phyloP scores from a whole-genome alignment of 305 asterid species.

The Plantago coronopus region DNA sequence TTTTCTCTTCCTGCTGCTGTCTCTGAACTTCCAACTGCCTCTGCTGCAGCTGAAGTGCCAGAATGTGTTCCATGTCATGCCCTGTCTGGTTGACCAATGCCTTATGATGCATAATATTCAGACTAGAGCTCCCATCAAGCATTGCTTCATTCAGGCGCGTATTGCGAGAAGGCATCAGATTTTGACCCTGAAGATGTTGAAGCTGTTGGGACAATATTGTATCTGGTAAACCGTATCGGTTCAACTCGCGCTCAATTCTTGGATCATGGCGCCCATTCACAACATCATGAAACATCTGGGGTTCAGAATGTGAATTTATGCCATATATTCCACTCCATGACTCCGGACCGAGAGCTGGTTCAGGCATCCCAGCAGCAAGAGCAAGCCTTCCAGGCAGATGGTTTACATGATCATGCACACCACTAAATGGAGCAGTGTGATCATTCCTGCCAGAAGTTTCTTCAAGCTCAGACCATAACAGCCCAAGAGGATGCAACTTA shows the following conservation, averaged over 20 bases:
- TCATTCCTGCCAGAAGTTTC: constrained; percentile 58
- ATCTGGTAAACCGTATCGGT: constrained; percentile 57
- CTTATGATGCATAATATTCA: no score
- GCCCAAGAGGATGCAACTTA: constrained; percentile 67
- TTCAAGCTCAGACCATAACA: constrained; percentile 95
- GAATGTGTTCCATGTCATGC: constrained; percentile 63
- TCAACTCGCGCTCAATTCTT: constrained; percentile 52
- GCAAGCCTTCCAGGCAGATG: constrained; percentile 48
- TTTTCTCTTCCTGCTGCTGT: constrained; percentile 76
- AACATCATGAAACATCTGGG: constrained; percentile 51
- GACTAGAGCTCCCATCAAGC: constrained; percentile 31
- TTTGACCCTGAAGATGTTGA: constrained; percentile 52
- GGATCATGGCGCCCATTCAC: constrained; percentile 50
- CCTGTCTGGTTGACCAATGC: constrained; percentile 35
- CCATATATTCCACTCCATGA: constrained; percentile 55
- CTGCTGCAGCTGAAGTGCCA: constrained; percentile 76
- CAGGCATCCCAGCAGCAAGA: constrained; percentile 42
- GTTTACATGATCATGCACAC: constrained; percentile 44
- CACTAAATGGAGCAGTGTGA: constrained; percentile 38
- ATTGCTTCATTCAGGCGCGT: constrained; percentile 51
- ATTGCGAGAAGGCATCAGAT: constrained; percentile 50
- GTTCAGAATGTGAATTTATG: constrained; percentile 46
- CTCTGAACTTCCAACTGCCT: constrained; percentile 65
- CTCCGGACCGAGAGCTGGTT: constrained; percentile 40
- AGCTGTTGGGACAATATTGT: constrained; percentile 55